phyloP scores from a whole-genome alignment of 805 yeast genomes.

The Ogataea nakhonphanomensis region DNA sequence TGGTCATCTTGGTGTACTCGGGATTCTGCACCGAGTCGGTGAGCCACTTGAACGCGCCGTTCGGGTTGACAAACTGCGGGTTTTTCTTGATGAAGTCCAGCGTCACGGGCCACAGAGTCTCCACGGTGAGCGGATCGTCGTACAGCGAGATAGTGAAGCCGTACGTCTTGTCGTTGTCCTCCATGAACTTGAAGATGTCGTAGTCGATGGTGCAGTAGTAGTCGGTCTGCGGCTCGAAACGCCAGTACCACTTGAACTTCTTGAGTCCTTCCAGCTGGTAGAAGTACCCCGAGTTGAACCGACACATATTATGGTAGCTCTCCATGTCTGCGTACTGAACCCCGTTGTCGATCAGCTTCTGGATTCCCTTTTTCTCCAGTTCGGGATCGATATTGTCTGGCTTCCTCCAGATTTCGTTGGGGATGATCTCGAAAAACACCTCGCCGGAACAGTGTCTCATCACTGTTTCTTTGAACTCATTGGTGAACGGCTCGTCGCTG shows the following conservation, averaged over 20 bases:
- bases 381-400: conserved; percentile 42
- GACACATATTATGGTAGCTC: conserved; percentile 81
- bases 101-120: conserved; percentile 69
- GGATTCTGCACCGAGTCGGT: conserved; percentile 53
- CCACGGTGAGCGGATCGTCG: conserved; percentile 66
- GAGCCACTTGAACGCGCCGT: conserved; percentile 57
- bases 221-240: conserved; percentile 72
- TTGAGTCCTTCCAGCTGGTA: conserved; percentile 58
- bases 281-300: conserved; percentile 70
- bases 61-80: conserved; percentile 57
- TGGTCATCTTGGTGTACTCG: conserved; percentile 35
- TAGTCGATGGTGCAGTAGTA: conserved; percentile 69
- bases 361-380: conserved; percentile 38
- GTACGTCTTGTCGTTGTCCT: conserved; percentile 63
- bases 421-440: conserved; percentile 51
- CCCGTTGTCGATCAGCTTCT: conserved; percentile 35
- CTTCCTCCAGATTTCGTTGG: conserved; percentile 46
- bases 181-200: conserved; percentile 75
- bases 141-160: conserved; percentile 72
- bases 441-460: conserved; percentile 44
- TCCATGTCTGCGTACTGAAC: conserved; percentile 60
- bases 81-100: conserved; percentile 53
- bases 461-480: conserved; percentile 62
- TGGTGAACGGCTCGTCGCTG: conserved; percentile 76
- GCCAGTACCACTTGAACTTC: conserved; percentile 71